Evolutionary conservation across 495 filamentous ascomycete species (phyloP), one percentile per base, ranked within the genome.

Genomic region (Cercophora samala): DNA sequence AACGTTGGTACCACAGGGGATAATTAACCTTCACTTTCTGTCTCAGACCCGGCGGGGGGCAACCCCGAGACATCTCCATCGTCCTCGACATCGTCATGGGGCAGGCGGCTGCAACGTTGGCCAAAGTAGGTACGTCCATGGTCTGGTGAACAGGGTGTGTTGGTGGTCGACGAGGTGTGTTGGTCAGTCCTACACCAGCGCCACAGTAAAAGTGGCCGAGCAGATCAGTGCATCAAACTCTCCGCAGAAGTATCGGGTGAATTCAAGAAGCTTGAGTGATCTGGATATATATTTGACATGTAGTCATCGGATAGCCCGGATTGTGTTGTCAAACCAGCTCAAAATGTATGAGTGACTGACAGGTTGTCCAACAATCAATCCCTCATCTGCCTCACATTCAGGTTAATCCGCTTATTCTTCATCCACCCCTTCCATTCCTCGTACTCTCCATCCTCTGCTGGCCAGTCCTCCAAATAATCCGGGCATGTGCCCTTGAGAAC

Each of bases 381-480:
- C 74, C 82, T 87, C 89, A 97, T 96, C 78, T 97, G 95, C 69
- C 93, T 85, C 15, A 97, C 89, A 75, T 97, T 97, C 64, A 97
- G 69, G 78, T 97, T 97, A 64, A 97, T 85, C 70, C 94, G 82
- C 78, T 96, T 97, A 18, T 86, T 83, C 37, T 78, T 79, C 89
- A 97, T 92, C 93, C 93, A 97, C 4, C 88, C 89, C 73, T 82
- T 89, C 90, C 91, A 96, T 60, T 79, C 78, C 64, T 85, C 77
- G 69, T 84, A 91, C 59, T 76, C 73, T 3, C 77, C 75, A 3
- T 75, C 77, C 46, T 78, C 77, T 1, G 82, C 87, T 21, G 93
- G 95, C 93, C 93, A 97, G 58, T 89, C 78, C 65, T 82, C 80
- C 62, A 98, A 74, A 79, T 85, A 90, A 2, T 75, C 77, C 0